Evolutionary conservation across 2,329 filamentous ascomycete genomes (phyloP), one percentile per base, ranked within the genome.

Genomic region (Fusarium sterilihyphosum): DNA sequence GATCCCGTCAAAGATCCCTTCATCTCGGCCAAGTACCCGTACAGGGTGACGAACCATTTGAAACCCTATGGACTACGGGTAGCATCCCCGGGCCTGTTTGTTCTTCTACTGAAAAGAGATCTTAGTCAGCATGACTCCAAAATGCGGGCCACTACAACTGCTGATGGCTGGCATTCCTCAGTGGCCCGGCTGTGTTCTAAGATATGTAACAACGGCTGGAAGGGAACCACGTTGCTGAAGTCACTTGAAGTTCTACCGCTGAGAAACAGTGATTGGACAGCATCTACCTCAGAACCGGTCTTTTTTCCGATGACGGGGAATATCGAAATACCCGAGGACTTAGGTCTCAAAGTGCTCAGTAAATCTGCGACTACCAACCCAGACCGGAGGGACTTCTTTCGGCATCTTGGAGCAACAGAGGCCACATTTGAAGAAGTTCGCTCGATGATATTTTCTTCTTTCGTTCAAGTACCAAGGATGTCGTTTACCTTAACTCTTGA

Each of bases 111-210:
- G 12, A 0, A 62, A 37, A 29, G 20, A 8, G 72, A 76, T 38
- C 53, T 76, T 5, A 12, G 29, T 8, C 61, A 46, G 6, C 0
- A 6, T 10, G 29, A 61, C 24, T 69, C 64, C 14, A 74, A 57
- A 43, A 61, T 73, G 61, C 37, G 26, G 14, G 29, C 37, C 17
- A 17, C 26, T 0, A 9, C n/a, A n/a, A 67, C 56, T 5, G 31
- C 66, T 20, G 56, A 69, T 35, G 50, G 63, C 4, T 74, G 73
- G 73, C 72, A 74, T 33, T 57, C 41, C 5, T 20, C 2, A 24
- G 46, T 67, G 2, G 72, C 69, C 40, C 44, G 24, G 2, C 1
- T 24, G 8, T 38, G 57, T 22, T 49, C 12, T 6, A 49, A 12
- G 8, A 18, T 33, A 31, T 29, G 2, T 13, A 5, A 46, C 2